A percentile compares a stretch with the other conserved stretches of the same genome.
These are phyloP conservation scores for Gilbertella persicaria DNA, from an alignment of 371 early-diverging fungal species.

Conservation along the genomic window DNA sequence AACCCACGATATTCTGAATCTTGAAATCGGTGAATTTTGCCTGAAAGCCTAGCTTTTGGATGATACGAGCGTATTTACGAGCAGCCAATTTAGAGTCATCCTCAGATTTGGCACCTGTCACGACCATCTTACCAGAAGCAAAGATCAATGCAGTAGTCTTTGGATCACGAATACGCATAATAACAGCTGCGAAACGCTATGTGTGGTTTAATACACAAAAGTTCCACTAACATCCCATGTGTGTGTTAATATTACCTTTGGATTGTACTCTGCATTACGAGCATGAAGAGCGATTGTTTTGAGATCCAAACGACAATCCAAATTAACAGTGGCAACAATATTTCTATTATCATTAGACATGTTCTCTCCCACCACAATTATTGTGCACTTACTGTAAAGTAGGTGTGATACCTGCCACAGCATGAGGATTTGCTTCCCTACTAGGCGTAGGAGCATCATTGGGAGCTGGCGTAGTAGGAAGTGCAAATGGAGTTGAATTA, in stretches of 20 bases:
- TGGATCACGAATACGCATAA: constrained; percentile 99
- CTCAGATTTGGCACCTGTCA: constrained; percentile 97
- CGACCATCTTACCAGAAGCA: constrained; percentile 99
- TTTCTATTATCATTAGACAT: constrained; percentile 67
- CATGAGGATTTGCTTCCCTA: constrained; percentile 55
- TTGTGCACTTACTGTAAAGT: constrained; percentile 76
- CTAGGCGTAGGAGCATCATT: constrained; percentile 55
- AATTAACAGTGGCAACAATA: constrained; percentile 99
- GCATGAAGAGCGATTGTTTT: constrained; percentile 99
- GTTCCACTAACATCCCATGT: neutral
- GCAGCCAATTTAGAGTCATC: constrained; percentile 97
- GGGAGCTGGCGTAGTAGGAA: constrained; percentile 55
- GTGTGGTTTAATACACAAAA: neutral
- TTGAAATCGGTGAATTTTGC: constrained; percentile 99
- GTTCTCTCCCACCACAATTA: neutral
- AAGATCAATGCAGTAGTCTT: constrained; percentile 99
- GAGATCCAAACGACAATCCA: constrained; percentile 98
- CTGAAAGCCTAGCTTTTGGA: constrained; percentile 99
- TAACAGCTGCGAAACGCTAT: constrained; percentile 99
- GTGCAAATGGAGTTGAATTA: constrained; percentile 42
- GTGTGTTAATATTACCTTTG: constrained; percentile 81
- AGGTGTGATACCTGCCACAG: constrained; percentile 78
- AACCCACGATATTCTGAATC: constrained; percentile 99
- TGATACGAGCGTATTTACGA: constrained; percentile 99
- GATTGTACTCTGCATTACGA: constrained; percentile 99